Percentiles rank a stretch among this genome's conserved stretches.
Evolutionary conservation across 225 moss, liverwort and hornwort genomes (phyloP).

Genomic region (Neckera pumila): DNA sequence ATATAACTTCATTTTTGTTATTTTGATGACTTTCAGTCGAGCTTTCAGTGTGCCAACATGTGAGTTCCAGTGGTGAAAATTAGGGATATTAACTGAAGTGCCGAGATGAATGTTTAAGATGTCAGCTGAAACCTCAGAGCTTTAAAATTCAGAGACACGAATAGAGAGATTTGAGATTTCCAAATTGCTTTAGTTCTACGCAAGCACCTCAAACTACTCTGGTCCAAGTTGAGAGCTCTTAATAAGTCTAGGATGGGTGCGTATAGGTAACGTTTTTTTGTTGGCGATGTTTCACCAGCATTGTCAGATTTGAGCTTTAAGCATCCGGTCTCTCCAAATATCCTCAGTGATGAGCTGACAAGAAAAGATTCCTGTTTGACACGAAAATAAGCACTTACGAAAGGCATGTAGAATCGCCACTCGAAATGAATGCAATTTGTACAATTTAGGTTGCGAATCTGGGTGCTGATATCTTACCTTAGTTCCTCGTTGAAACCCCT

Average conservation of each 20-base stretch:
- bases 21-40: background rate
- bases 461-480: too few species aligned
- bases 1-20: background rate
- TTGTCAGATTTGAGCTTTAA: too few species aligned
- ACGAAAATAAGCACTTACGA: too few species aligned
- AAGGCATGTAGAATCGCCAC: too few species aligned
- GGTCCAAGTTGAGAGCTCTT: background rate
- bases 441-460: too few species aligned
- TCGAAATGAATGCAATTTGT: too few species aligned
- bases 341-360: too few species aligned
- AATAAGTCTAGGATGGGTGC: too few species aligned
- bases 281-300: too few species aligned
- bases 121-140: background rate
- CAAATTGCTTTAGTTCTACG: background rate
- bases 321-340: too few species aligned
- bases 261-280: too few species aligned
- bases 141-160: background rate
- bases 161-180: background rate
- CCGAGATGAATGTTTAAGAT: background rate
- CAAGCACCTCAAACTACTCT: background rate
- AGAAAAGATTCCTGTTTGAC: too few species aligned
- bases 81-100: background rate
- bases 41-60: background rate
- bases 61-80: background rate
- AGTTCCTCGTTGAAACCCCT: background rate